A percentile compares a stretch with the other conserved stretches of the same genome.
These are phyloP conservation scores for Eimeria praecox DNA, from an alignment of 169 alveolate species.

Conservation along the genomic window DNA sequence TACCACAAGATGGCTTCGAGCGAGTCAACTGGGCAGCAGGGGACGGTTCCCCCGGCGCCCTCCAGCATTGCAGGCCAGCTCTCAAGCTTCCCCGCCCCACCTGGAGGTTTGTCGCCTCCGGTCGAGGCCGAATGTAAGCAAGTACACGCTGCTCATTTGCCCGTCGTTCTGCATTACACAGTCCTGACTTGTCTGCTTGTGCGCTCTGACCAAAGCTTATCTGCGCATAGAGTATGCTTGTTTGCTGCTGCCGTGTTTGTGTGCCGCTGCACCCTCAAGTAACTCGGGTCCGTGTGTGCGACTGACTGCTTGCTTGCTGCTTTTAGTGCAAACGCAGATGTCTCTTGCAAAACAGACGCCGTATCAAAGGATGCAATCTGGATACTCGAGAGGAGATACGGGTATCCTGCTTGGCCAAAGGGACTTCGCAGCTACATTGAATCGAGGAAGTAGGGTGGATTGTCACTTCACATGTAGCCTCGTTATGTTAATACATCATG, in stretches of 20 bases:
- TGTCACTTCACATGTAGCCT: neutral
- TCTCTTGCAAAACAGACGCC: slow-evolving; percentile 65
- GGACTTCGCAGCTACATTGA: slow-evolving; percentile 61
- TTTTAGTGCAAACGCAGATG: slow-evolving; percentile 60
- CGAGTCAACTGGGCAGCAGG: slow-evolving; percentile 39
- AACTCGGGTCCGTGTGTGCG: neutral
- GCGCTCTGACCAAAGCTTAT: neutral
- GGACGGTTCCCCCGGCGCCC: slow-evolving; percentile 3
- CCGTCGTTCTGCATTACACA: neutral
- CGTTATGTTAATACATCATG: neutral
- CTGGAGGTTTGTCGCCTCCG: slow-evolving; percentile 53
- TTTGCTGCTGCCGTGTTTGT: neutral
- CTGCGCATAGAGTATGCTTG: neutral
- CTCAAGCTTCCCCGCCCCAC: slow-evolving; percentile 66
- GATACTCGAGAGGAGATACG: slow-evolving; percentile 35
- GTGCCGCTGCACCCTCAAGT: neutral
- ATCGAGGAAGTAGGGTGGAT: slow-evolving; percentile 26
- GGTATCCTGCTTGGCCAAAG: slow-evolving; percentile 63
- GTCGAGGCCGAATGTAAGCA: slow-evolving; percentile 64
- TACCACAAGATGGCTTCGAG: neutral
- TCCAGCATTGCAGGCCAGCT: slow-evolving; percentile 48
- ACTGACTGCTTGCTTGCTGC: neutral
- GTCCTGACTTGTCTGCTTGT: neutral
- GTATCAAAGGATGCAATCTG: slow-evolving; percentile 30
- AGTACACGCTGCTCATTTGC: neutral